phyloP scores from a whole-genome alignment of 352 stramenopile genomes.

The Aphanomyces stellatus region DNA sequence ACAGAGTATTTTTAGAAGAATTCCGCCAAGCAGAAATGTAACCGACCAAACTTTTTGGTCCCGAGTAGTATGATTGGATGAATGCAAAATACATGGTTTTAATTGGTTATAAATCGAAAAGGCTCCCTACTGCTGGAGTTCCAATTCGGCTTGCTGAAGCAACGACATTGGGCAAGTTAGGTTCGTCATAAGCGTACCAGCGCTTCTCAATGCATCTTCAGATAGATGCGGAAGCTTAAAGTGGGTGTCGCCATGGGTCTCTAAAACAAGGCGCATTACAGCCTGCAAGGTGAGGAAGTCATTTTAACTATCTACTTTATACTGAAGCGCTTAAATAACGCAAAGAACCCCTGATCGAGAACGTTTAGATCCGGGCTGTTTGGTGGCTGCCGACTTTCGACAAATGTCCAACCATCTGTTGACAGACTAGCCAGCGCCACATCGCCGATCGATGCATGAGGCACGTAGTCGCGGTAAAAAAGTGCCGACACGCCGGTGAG shows the following conservation, averaged over 20 bases:
- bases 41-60: too few species aligned
- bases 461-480: too few species aligned
- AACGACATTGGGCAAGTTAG: not conserved
- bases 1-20: too few species aligned
- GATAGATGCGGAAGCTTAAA: not conserved
- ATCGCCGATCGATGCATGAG: too few species aligned
- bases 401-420: not conserved
- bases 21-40: too few species aligned
- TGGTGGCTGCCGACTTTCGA: not conserved
- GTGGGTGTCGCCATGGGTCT: not conserved
- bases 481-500: too few species aligned
- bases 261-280: not conserved
- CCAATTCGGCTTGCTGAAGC: too few species aligned
- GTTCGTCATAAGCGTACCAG: not conserved
- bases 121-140: too few species aligned
- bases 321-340: conserved; percentile 16
- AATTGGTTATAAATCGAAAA: too few species aligned
- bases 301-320: conserved; percentile 1
- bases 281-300: conserved; percentile 19
- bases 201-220: not conserved
- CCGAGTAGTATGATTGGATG: too few species aligned
- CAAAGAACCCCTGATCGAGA: conserved; percentile 19
- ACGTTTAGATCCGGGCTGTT: conserved; percentile 17
- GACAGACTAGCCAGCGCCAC: too few species aligned
- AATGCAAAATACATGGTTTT: too few species aligned